These are phyloP conservation scores for Aspergillus ruber DNA, from an alignment of 2,329 filamentous ascomycete species.

Conservation along the genomic window DNA sequence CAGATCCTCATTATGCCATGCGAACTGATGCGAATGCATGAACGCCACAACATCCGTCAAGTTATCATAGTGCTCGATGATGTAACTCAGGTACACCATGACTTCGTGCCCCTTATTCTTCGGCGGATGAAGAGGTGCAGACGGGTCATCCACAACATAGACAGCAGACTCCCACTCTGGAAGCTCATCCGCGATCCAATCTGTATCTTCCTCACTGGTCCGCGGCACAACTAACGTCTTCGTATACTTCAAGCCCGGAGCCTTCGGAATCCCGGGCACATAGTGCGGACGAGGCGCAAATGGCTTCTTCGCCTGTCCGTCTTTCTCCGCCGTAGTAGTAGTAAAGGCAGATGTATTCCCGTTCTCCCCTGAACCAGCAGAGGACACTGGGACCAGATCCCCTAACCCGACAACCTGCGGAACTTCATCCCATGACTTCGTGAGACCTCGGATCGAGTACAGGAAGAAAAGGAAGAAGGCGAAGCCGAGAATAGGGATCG, in stretches of 20 bases:
- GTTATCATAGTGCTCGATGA: conserved; percentile 56
- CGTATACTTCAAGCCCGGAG: conserved; percentile 46
- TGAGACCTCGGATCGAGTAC: conserved; percentile 22
- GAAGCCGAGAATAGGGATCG: conserved; percentile 26
- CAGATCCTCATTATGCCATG: conserved; percentile 57
- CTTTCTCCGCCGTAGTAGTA: background rate
- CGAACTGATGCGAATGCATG: conserved; percentile 51
- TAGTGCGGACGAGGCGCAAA: conserved; percentile 28
- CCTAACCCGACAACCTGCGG: conserved; percentile 35
- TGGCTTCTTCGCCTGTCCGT: conserved; percentile 9
- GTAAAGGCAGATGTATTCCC: conserved; percentile 12
- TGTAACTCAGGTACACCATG: conserved; percentile 57
- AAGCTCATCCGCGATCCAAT: conserved; percentile 50
- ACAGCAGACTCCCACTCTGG: conserved; percentile 43
- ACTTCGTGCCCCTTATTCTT: conserved; percentile 58
- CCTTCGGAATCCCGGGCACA: conserved; percentile 33
- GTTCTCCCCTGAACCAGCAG: conserved; percentile 5
- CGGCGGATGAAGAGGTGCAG: conserved; percentile 45
- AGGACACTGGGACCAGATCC: conserved; percentile 17
- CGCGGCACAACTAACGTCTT: conserved; percentile 50
- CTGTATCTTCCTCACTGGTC: conserved; percentile 45
- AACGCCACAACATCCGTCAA: conserved; percentile 56
- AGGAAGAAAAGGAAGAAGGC: conserved; percentile 25
- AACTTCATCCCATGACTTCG: conserved; percentile 28
- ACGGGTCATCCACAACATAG: conserved; percentile 49